Base-by-base conservation (phyloP, 495 filamentous ascomycete species). In the Patellaria atrata region DNA sequence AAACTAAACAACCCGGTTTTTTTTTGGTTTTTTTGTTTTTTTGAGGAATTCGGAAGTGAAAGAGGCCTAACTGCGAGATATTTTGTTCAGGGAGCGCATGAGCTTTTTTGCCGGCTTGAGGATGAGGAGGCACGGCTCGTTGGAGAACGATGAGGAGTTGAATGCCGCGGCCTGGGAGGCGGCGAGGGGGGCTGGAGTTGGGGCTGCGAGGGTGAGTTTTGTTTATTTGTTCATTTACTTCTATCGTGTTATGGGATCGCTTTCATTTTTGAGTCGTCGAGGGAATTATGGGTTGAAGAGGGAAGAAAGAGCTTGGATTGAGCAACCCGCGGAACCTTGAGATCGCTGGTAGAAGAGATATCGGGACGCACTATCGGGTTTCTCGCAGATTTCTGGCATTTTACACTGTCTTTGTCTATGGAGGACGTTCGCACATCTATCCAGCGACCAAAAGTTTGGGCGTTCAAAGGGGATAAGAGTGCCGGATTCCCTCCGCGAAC, bases 91-190 rank as follows among this genome's bases (percentile, higher is more conserved):
- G n/a, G n/a, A n/a, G n/a, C n/a, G n/a, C n/a, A n/a, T 26, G 23
- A 8, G 8, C 8, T n/a, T 26, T n/a, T 26, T n/a, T 8, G 16
- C 7, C 16, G 8, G 28, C 10, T 5, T 18, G 10, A 46, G 2
- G 11, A 51, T 51, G 42, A 38, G 51, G 15, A 43, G 33, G 7
- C 52, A 56, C 48, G 58, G 48, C 12, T 50, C 38, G 23, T 42
- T 58, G 32, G 38, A n/a, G 4, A 66, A 63, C n/a, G 63, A 67
- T 45, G 61, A 63, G 4, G 76, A 82, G 43, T 59, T 65, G 9
- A 63, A 62, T 47, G 56, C 59, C 27, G 77, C 76, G 37, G 68
- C 70, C 11, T 71, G 67, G 63, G 71, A 71, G 47, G 77, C 72
- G 21, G 55, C 59, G 10, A 65, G 65, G 33, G 77, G 77, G 27